Base-by-base conservation (phyloP, 2,329 filamentous ascomycete genomes). In the Cladosporium sp. region DNA sequence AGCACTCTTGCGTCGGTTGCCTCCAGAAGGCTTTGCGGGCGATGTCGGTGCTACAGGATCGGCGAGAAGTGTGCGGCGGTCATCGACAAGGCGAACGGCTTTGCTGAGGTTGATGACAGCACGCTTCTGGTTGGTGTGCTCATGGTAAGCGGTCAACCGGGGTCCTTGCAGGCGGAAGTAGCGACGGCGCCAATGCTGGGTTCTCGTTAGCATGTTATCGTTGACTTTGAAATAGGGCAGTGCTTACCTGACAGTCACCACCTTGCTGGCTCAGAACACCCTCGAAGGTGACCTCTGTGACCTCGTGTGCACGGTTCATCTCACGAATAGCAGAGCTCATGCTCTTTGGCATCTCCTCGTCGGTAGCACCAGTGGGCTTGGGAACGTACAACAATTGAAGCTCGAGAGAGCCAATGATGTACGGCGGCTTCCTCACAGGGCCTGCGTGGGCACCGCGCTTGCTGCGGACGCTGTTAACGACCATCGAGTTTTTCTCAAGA, bases 311-410 rank as follows among this genome's bases (percentile, higher is more conserved):
- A 62, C 94, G 92, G 79, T 91, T 92, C 80, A 99, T 88, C 81
- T 98, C 95, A 21, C 95, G 87, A 72, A 98, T 91, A 78, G 93
- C 97, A 52, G 92, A 91, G 79, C 95, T 96, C 93, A 99, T 97
- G 82, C 93, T 97, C 88, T 98, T 98, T 64, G 95, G 95, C 92
- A 99, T 97, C 72, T 98, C 94, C 18, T 97, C 93, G 70, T 98
- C 95, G 59, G 88, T 88, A 34, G 89, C 85, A 54, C 90, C 91
- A 82, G 92, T 94, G 4, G 95, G 94, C 73, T 93, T 92, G 0
- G 95, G 95, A 1, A 99, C 93, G 74, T 97, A 99, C 15, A 99
- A 84, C 10, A 99, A 86, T 81, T 99, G 95, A 47, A 99, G 83
- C 77, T 97, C 92, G 64, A 99, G 85, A 81, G 97, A 97, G 71